phyloP scores from a whole-genome alignment of 768 basidiomycete species.

The Melanogaster broomeanus region DNA sequence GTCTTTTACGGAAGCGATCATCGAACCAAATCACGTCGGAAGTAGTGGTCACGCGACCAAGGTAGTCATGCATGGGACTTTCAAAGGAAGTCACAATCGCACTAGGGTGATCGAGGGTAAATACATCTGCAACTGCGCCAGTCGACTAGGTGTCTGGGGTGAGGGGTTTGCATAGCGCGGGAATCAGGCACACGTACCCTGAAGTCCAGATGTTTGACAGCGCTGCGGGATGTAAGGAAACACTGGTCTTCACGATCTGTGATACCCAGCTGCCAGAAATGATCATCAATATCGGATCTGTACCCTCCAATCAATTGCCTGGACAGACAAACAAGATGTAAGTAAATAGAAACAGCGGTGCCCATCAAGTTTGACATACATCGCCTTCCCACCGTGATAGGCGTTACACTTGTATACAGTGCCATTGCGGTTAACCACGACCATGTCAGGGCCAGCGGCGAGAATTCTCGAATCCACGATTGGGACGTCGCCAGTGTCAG shows the following conservation, averaged over 20 bases:
- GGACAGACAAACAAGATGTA: not conserved
- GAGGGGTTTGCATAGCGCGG: not conserved
- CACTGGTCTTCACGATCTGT: constrained; percentile 37
- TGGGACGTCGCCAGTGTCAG: constrained; percentile 41
- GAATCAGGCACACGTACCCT: constrained; percentile 44
- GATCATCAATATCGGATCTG: constrained; percentile 20
- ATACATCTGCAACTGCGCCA: constrained; percentile 30
- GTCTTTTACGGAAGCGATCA: constrained; percentile 52
- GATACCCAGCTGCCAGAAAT: constrained; percentile 56
- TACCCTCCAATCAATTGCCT: constrained; percentile 22
- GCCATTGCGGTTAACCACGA: constrained; percentile 53
- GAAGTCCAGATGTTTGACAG: constrained; percentile 50
- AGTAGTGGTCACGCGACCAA: constrained; percentile 61
- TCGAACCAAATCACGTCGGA: constrained; percentile 72
- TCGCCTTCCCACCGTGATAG: constrained; percentile 34
- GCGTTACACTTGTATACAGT: constrained; percentile 48
- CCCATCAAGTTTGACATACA: constrained; percentile 39
- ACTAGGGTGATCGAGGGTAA: constrained; percentile 32
- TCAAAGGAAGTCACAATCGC: constrained; percentile 59
- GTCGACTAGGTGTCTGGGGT: constrained; percentile 31
- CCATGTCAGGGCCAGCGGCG: constrained; percentile 32
- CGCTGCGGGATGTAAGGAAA: constrained; percentile 48
- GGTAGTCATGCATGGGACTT: constrained; percentile 39
- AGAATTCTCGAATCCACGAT: constrained; percentile 51
- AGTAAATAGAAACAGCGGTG: not conserved